phyloP scores from a whole-genome alignment of 148 eudicot genomes.

The Vaccinium macrocarpon region DNA sequence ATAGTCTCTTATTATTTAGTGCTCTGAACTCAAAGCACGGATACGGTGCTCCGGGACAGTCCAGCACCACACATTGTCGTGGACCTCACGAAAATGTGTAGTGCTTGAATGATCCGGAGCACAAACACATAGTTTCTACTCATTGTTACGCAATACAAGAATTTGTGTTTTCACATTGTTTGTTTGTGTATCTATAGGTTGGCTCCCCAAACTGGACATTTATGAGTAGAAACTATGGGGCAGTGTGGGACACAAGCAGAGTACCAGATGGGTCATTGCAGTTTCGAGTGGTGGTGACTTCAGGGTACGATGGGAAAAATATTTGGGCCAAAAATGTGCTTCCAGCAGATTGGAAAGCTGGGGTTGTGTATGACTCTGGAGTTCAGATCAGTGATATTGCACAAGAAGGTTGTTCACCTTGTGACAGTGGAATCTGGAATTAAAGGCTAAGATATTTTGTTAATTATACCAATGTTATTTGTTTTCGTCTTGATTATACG shows the following conservation, averaged over 20 bases:
- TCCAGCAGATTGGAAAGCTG: constrained; percentile 58
- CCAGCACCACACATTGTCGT: too few species aligned
- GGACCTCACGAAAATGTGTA: too few species aligned
- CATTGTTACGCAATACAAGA: too few species aligned
- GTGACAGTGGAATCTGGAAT: constrained; percentile 41
- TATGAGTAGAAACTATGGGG: constrained; percentile 64
- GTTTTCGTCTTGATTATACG: background rate
- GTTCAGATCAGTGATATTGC: constrained; percentile 54
- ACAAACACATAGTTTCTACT: too few species aligned
- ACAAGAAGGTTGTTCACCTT: constrained; percentile 58
- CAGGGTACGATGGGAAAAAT: constrained; percentile 66
- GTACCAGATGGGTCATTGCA: constrained; percentile 65
- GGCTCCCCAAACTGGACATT: constrained; percentile 51
- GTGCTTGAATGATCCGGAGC: too few species aligned
- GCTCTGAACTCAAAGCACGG: too few species aligned
- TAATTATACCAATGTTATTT: background rate
- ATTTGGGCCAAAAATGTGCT: constrained; percentile 59
- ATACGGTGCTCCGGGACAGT: too few species aligned
- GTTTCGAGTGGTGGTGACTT: constrained; percentile 53
- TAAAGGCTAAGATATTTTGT: constrained; percentile 2
- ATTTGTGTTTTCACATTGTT: background rate
- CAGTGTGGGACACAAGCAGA: constrained; percentile 64
- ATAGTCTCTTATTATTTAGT: too few species aligned
- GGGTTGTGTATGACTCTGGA: constrained; percentile 30
- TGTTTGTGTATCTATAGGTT: constrained; percentile 32